Base-by-base conservation (phyloP, 306 rosid species). In the Cucumis cinereus region DNA sequence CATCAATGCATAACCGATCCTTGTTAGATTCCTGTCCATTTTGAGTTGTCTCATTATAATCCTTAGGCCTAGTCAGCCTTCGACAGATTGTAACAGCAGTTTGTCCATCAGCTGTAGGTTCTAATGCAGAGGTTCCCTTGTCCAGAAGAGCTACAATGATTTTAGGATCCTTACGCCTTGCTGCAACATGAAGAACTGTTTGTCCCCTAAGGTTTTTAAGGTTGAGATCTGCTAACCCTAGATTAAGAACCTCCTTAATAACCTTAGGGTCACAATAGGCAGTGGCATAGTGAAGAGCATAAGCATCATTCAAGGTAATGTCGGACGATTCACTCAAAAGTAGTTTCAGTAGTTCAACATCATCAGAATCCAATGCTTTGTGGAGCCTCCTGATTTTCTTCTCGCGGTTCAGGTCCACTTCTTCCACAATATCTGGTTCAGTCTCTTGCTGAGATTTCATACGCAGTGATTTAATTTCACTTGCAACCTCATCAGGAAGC, bases 181-280 rank as follows among this genome's bases (percentile, higher is more conserved):
- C 98, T 20, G 98, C 99, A 80, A 92, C 84, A 53, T 94, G 99
- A 59, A 92, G 96, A 69, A 88, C 89, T 0, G 95, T 83, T 72
- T 87, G 86, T 30, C 96, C 96, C 7, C 96, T 81, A 0, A 79
- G 36, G 78, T 89, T 90, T 40, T 71, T 82, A 33, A 55, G 90
- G 75, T 85, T 85, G 83, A 87, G 50, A 81, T 87, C 76, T 10
- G 90, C 93, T 84, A 63, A 63, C 28, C 79, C 82, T 38, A 90
- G 80, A 79, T 75, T 57, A 64, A 94, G 98, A 78, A 94, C 85
- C 78, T 88, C 95, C 66, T 88, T 87, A 70, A 94, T 84, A 69
- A 94, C 85, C 88, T 92, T 94, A 72, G 91, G 87, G 78, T 92
- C 98, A 61, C 97, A 86, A 77, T 94, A 92, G 60, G 98, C 93